phyloP scores from a whole-genome alignment of 2,329 filamentous ascomycete genomes.

The Falciphora oryzae region DNA sequence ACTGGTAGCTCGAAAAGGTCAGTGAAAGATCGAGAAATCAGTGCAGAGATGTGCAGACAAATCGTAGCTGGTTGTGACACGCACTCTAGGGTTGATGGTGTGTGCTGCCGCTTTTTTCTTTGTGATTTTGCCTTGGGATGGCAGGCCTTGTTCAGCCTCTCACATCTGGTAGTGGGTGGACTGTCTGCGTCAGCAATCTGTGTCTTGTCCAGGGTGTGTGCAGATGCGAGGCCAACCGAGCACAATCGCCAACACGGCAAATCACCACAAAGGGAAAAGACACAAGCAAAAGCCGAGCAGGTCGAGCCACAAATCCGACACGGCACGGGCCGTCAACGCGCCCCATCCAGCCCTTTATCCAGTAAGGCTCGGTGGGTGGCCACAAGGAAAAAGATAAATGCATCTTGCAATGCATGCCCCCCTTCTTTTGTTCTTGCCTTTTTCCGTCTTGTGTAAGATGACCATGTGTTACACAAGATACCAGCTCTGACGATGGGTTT shows the following conservation, averaged over 20 bases:
- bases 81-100: not conserved
- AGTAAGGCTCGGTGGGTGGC: not conserved
- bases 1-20: not conserved
- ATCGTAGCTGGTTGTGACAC: not conserved
- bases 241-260: no score
- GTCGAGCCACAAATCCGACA: not conserved
- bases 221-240: not conserved
- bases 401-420: not conserved
- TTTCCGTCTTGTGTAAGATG: no score
- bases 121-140: constrained; percentile 4
- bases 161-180: constrained; percentile 3
- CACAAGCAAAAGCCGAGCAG: no score
- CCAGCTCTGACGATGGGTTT: not conserved
- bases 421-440: not conserved
- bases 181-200: constrained; percentile 1
- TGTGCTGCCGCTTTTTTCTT: constrained; percentile 1
- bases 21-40: not conserved
- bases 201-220: not conserved
- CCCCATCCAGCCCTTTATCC: not conserved
- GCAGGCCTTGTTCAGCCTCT: constrained; percentile 10
- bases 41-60: not conserved
- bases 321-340: not conserved
- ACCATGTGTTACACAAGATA: not conserved
- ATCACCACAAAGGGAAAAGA: no score
- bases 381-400: not conserved